These are phyloP conservation scores for Cyclotella kingstonii DNA, from an alignment of 108 stramenopile genomes.

Conservation along the genomic window DNA sequence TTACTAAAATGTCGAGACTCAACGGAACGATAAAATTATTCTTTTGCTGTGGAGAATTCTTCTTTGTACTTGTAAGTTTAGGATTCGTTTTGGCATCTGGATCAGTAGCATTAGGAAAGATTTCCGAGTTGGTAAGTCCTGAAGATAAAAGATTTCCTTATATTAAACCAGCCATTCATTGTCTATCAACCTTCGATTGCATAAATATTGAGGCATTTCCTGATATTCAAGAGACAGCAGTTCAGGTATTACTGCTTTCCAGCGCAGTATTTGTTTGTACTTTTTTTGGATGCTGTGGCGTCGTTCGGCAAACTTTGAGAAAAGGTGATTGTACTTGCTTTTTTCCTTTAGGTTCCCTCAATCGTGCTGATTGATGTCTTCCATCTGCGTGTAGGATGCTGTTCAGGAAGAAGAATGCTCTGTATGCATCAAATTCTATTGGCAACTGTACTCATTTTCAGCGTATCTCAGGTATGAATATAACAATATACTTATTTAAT, in stretches of 20 bases:
- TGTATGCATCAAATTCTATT: constrained; percentile 27
- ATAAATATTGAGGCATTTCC: constrained; percentile 5
- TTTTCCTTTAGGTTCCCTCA: background rate
- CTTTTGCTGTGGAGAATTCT: constrained; percentile 24
- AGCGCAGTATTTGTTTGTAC: constrained; percentile 11
- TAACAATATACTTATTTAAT: too few relatives aligned
- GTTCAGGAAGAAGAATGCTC: constrained; percentile 37
- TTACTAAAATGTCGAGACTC: constrained; percentile 25
- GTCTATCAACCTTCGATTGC: too few relatives aligned
- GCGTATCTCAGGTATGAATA: constrained; percentile 3
- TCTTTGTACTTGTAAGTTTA: constrained; percentile 26
- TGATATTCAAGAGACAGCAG: constrained; percentile 6
- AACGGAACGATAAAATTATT: constrained; percentile 40
- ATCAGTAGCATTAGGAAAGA: constrained; percentile 4
- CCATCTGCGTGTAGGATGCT: constrained; percentile 8
- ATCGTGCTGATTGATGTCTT: background rate
- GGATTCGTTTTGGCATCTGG: constrained; percentile 10
- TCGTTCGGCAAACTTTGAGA: constrained; percentile 29
- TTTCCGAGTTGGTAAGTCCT: constrained; percentile 4
- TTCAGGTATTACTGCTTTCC: constrained; percentile 14
- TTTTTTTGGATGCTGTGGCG: constrained; percentile 39
- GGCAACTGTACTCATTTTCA: constrained; percentile 19
- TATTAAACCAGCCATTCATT: too few relatives aligned
- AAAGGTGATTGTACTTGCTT: background rate
- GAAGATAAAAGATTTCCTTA: too few relatives aligned